Conservation (phyloP, 164 flowering plant species). For the Warburgia ugandensis region DNA sequence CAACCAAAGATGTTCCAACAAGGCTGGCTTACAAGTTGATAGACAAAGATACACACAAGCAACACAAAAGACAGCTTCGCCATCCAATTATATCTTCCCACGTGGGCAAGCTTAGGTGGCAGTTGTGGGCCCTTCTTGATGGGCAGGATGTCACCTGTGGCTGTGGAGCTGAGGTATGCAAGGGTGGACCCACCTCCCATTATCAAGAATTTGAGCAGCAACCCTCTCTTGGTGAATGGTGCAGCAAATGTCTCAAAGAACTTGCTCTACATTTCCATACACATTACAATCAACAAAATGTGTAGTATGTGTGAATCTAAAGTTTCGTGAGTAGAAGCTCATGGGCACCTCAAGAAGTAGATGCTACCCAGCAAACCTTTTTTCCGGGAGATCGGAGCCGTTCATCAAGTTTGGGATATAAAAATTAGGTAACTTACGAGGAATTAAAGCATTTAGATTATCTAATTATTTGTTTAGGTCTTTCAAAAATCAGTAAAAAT, state of each 20-base stretch:
- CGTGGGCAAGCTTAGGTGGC: conserved; percentile 87
- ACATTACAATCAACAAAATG: background rate
- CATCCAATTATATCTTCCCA: conserved; percentile 60
- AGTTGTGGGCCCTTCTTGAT: conserved; percentile 95
- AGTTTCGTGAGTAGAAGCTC: background rate
- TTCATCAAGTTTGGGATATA: no score
- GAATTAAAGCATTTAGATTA: no score
- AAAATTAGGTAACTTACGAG: no score
- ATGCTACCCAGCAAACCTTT: background rate
- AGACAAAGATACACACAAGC: conserved; percentile 6
- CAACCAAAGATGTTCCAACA: no score
- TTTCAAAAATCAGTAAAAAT: no score
- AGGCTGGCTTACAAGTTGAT: conserved; percentile 16
- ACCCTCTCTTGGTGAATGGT: conserved; percentile 94
- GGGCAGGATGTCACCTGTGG: conserved; percentile 66
- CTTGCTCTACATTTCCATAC: conserved; percentile 64
- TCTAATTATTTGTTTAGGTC: no score
- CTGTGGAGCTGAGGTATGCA: conserved; percentile 74
- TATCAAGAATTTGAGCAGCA: conserved; percentile 87
- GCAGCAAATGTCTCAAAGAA: conserved; percentile 99
- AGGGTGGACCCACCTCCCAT: conserved; percentile 84
- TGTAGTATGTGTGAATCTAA: background rate
- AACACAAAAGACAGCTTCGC: no score
- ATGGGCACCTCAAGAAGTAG: background rate
- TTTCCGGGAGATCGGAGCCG: no score